Evolutionary conservation across 257 asterid species (phyloP), one percentile per base, ranked within the genome.

Genomic region (Salvia rosmarinus): DNA sequence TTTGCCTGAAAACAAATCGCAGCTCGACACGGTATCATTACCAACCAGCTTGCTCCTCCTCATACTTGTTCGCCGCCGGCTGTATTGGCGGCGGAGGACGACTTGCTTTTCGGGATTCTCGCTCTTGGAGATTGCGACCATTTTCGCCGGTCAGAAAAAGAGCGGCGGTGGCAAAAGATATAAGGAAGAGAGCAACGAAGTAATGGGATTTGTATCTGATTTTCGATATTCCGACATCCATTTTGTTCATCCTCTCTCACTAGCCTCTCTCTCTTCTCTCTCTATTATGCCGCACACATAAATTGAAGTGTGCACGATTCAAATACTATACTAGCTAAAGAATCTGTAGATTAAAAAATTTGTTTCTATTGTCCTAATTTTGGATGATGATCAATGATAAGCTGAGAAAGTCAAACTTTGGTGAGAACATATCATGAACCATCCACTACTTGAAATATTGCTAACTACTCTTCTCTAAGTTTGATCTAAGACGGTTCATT

Each of bases 1-100:
- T 55, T 6, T 69, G 43, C 74, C 74, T 2, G 74, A 21, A 40
- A 64, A 42, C 39, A 64, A 21, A 21, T 64, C 20, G 40, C 69
- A 64, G 69, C 37, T 64, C 55, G 54, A n/a, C 4, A 4, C 3
- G 4, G 39, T 39, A 0, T 40, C 52, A 6, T 62, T 62, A 13
- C 4, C 34, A n/a, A n/a, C 5, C 30, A 21, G 11, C 19, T 37
- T 37, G 47, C 47, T 59, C 30, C 32, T 16, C 30, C 49, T 37
- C 51, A 35, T 62, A 9, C 51, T 21, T 62, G 25, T 32, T 59
- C 5, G 3, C 2, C 30, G 6, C 23, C n/a, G 28, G 2, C 51
- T 0, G 37, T 16, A 17, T 6, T 0, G 68, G 19, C 3, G 32
- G 16, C 1, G 16, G 67, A 19, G 1, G n/a, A n/a, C n/a, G 17